Percentiles rank a stretch among this genome's conserved stretches.
Evolutionary conservation across 2,329 filamentous ascomycete genomes (phyloP).

Genomic region (Xylariaceae sp.): DNA sequence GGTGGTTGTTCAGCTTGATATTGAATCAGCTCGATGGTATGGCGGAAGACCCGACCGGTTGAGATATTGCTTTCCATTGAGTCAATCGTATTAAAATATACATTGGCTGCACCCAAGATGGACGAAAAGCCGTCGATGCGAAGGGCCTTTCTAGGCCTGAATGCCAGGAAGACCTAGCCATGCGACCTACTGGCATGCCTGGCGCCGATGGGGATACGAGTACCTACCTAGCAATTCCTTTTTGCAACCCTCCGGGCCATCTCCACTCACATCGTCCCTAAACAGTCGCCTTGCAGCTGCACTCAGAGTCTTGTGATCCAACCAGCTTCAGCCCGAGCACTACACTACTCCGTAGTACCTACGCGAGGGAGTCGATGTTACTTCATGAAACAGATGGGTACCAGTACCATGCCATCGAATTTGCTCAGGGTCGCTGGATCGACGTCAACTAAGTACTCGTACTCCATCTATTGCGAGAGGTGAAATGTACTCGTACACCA

Average conservation of each 20-base stretch:
- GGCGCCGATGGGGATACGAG: neutral
- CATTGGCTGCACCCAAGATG: too few species aligned
- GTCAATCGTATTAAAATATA: neutral
- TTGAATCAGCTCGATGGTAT: neutral
- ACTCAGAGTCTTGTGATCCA: conserved; percentile 15
- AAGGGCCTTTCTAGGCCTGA: too few species aligned
- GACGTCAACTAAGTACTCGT: neutral
- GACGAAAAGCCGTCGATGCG: too few species aligned
- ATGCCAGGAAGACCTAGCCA: too few species aligned
- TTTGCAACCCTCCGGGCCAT: neutral
- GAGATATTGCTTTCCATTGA: neutral
- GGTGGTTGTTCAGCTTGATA: conserved; percentile 14
- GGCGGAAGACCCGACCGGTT: neutral
- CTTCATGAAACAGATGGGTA: neutral
- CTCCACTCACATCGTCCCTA: conserved; percentile 15
- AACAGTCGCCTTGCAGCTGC: conserved; percentile 15
- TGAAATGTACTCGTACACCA: too few species aligned
- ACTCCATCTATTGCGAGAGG: too few species aligned
- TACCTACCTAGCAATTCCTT: neutral
- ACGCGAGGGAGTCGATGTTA: neutral
- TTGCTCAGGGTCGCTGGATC: too few species aligned
- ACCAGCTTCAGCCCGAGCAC: conserved; percentile 1
- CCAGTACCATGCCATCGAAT: too few species aligned
- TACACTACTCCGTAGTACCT: neutral
- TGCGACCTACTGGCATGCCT: too few species aligned